Conservation (phyloP, 2,329 filamentous ascomycete genomes). For the Paraphaeosphaeria minitans region DNA sequence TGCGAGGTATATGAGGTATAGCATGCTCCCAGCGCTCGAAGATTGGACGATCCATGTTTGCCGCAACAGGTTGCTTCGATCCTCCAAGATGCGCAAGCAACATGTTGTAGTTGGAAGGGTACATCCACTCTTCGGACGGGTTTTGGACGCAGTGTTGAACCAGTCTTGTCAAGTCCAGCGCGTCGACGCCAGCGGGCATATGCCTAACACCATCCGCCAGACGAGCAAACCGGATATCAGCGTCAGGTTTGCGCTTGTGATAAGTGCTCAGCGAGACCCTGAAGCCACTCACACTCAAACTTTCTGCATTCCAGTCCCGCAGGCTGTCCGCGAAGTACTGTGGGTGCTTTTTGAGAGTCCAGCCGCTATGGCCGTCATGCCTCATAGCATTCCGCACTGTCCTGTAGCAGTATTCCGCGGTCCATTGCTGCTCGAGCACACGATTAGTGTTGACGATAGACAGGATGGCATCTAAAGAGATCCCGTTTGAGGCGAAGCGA, state of each 20-base stretch:
- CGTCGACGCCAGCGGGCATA: slow-evolving; percentile 14
- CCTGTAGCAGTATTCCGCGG: slow-evolving; percentile 18
- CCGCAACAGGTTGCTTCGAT: not conserved
- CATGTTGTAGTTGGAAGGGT: slow-evolving; percentile 13
- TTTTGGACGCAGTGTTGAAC: slow-evolving; percentile 11
- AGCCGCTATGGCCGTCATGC: slow-evolving; percentile 20
- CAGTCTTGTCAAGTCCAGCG: slow-evolving; percentile 15
- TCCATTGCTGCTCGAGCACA: slow-evolving; percentile 15
- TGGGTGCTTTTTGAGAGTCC: slow-evolving; percentile 22
- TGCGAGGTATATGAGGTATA: not conserved
- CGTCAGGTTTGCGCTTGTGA: not conserved
- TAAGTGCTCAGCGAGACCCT: slow-evolving; percentile 1
- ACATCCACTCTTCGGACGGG: slow-evolving; percentile 11
- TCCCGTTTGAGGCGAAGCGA: slow-evolving; percentile 29
- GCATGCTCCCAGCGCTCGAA: slow-evolving; percentile 12
- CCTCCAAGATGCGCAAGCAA: slow-evolving; percentile 12
- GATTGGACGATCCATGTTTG: slow-evolving; percentile 4
- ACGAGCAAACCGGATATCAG: slow-evolving; percentile 11
- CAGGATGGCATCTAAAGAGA: slow-evolving; percentile 13
- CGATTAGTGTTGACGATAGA: slow-evolving; percentile 26
- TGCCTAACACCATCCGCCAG: slow-evolving; percentile 3
- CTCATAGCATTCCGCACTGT: slow-evolving; percentile 27
- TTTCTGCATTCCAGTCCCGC: slow-evolving; percentile 16
- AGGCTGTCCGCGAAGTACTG: slow-evolving; percentile 12
- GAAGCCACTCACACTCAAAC: slow-evolving; percentile 14